These are phyloP conservation scores for Botrytis cinerea DNA, from an alignment of 2,329 filamentous ascomycete genomes.

Conservation along the genomic window DNA sequence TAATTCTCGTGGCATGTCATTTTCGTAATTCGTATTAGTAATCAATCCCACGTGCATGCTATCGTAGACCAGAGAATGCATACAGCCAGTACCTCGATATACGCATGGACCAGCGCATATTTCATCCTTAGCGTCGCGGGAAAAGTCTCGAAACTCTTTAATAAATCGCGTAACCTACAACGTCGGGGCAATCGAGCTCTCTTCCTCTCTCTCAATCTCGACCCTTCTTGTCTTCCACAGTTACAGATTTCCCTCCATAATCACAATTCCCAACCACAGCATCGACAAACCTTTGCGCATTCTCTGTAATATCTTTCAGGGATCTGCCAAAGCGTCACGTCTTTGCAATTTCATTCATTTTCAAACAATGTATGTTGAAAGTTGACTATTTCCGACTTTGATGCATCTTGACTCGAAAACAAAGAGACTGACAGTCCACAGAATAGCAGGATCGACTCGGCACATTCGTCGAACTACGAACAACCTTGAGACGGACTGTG, in stretches of 20 bases:
- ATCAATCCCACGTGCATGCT: background rate
- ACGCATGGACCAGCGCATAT: constrained; percentile 16
- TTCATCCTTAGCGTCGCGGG: constrained; percentile 27
- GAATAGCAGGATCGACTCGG: constrained; percentile 9
- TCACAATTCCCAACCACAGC: constrained; percentile 26
- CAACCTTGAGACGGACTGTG: background rate
- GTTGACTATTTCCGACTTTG: constrained; percentile 20
- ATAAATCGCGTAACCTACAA: constrained; percentile 22
- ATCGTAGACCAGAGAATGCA: too few relatives aligned
- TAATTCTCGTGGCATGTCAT: constrained; percentile 10
- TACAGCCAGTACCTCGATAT: constrained; percentile 12
- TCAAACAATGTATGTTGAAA: constrained; percentile 35
- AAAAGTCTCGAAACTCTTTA: background rate
- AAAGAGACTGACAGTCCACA: constrained; percentile 23
- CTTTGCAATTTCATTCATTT: constrained; percentile 40
- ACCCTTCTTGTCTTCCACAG: constrained; percentile 27
- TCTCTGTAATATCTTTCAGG: constrained; percentile 39
- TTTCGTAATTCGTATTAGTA: background rate
- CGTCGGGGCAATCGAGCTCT: constrained; percentile 23
- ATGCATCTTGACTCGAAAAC: constrained; percentile 7
- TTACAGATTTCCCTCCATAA: background rate
- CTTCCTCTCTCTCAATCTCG: background rate
- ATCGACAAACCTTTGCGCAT: constrained; percentile 40
- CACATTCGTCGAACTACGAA: background rate
- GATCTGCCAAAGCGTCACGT: constrained; percentile 40